Conservation (phyloP, 2,329 filamentous ascomycete genomes). For the Neodidymelliopsis sp. region DNA sequence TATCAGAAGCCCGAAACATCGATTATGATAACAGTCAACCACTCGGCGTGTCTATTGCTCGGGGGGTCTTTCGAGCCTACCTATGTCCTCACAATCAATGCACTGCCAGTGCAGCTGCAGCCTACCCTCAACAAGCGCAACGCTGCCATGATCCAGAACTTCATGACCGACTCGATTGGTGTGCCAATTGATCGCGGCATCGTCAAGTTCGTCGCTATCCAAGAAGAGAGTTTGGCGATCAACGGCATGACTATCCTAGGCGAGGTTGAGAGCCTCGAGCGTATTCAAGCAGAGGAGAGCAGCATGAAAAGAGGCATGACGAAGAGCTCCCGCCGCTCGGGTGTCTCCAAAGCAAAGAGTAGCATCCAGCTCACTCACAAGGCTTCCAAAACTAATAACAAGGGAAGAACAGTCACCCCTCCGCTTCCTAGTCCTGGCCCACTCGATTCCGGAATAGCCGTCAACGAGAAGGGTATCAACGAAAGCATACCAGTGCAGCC, state of each 20-base stretch:
- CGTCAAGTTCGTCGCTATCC: slow-evolving; percentile 73
- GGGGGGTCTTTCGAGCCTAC: slow-evolving; percentile 79
- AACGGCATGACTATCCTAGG: slow-evolving; percentile 74
- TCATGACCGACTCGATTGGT: slow-evolving; percentile 73
- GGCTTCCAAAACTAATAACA: slow-evolving; percentile 38
- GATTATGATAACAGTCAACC: slow-evolving; percentile 78
- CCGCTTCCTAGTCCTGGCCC: slow-evolving; percentile 45
- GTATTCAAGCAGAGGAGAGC: slow-evolving; percentile 52
- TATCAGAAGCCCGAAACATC: slow-evolving; percentile 78
- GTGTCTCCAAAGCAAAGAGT: slow-evolving; percentile 46
- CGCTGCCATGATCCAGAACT: slow-evolving; percentile 76
- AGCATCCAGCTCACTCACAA: slow-evolving; percentile 47
- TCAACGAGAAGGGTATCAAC: slow-evolving; percentile 37
- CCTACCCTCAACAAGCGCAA: slow-evolving; percentile 83
- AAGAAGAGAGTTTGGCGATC: slow-evolving; percentile 75
- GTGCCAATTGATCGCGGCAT: slow-evolving; percentile 73
- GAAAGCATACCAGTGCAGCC: slow-evolving; percentile 25
- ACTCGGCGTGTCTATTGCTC: slow-evolving; percentile 77
- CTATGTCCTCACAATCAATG: slow-evolving; percentile 78
- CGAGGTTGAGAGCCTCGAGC: slow-evolving; percentile 68
- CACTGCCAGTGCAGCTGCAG: slow-evolving; percentile 72
- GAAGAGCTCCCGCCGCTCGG: slow-evolving; percentile 46
- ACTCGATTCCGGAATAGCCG: slow-evolving; percentile 46
- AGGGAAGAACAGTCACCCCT: slow-evolving; percentile 39
- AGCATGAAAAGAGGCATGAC: slow-evolving; percentile 53